A percentile compares a stretch with the other conserved stretches of the same genome.
phyloP scores from a whole-genome alignment of 2,329 filamentous ascomycete genomes.

The Aspergillus fumigatiaffinis region DNA sequence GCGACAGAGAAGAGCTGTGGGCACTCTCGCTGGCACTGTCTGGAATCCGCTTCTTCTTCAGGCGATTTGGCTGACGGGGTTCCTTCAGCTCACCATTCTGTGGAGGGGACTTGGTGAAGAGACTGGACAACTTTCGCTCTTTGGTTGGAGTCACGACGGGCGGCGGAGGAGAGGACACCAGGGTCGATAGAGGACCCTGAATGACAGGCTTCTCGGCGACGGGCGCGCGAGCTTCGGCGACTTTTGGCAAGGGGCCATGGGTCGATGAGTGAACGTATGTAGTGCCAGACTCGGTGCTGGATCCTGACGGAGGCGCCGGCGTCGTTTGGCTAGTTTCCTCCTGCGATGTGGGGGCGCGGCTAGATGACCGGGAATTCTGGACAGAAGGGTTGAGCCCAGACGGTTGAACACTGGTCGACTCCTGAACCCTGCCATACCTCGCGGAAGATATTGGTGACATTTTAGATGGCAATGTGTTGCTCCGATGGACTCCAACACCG shows the following conservation, averaged over 20 bases:
- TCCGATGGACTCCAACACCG: slow-evolving; percentile 61
- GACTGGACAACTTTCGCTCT: slow-evolving; percentile 63
- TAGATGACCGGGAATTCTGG: slow-evolving; percentile 29
- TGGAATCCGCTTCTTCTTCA: slow-evolving; percentile 80
- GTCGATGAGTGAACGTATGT: slow-evolving; percentile 30
- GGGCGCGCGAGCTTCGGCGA: slow-evolving; percentile 13
- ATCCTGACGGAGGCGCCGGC: slow-evolving; percentile 5
- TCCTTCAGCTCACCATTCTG: slow-evolving; percentile 57
- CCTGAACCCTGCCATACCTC: slow-evolving; percentile 60
- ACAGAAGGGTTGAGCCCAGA: slow-evolving; percentile 26
- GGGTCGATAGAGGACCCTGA: slow-evolving; percentile 45
- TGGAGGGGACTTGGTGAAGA: slow-evolving; percentile 67
- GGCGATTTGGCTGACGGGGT: slow-evolving; percentile 74
- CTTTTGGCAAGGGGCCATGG: slow-evolving; percentile 29
- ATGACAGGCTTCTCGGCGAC: slow-evolving; percentile 12
- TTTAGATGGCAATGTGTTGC: slow-evolving; percentile 92
- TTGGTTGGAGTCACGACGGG: slow-evolving; percentile 55
- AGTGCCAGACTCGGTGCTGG: slow-evolving; percentile 13
- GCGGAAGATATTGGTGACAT: slow-evolving; percentile 69
- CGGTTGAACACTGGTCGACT: slow-evolving; percentile 48
- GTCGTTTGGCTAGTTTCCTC: slow-evolving; percentile 15
- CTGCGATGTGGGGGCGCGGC: slow-evolving; percentile 21
- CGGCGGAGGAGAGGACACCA: slow-evolving; percentile 37
- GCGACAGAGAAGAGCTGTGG: slow-evolving; percentile 80
- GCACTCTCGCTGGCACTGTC: slow-evolving; percentile 79